phyloP scores from a whole-genome alignment of 1,139 yeast species.

The Taphrina populina region DNA sequence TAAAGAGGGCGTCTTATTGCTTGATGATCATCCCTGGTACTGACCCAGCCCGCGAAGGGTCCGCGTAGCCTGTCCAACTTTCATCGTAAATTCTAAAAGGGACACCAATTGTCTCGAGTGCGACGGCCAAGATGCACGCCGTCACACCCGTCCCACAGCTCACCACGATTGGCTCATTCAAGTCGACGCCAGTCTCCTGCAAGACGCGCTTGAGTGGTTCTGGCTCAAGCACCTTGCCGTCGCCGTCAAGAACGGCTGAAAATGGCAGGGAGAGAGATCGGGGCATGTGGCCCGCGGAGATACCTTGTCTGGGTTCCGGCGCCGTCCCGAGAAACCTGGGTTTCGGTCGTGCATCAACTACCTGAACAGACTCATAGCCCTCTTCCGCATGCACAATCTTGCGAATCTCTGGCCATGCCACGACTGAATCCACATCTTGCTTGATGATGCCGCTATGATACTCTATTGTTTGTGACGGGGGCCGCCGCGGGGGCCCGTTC shows the following conservation, averaged over 20 bases:
- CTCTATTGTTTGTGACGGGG: conserved; percentile 22
- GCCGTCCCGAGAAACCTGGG: conserved; percentile 73
- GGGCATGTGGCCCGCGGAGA: conserved; percentile 86
- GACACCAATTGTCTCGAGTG: conserved; percentile 59
- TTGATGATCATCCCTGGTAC: conserved; percentile 41
- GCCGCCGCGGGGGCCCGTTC: neutral
- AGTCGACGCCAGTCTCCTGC: conserved; percentile 46
- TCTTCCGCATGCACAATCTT: conserved; percentile 55
- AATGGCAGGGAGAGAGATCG: conserved; percentile 80
- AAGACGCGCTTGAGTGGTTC: conserved; percentile 54
- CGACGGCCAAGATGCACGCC: conserved; percentile 77
- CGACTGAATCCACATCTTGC: conserved; percentile 50
- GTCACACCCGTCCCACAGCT: conserved; percentile 97
- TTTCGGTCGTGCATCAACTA: conserved; percentile 77
- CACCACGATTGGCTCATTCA: conserved; percentile 64
- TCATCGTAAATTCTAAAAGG: conserved; percentile 71
- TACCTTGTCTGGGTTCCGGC: conserved; percentile 85
- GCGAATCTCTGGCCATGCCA: conserved; percentile 63
- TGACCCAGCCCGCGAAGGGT: conserved; percentile 41
- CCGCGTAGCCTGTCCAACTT: conserved; percentile 72
- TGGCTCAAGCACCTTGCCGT: conserved; percentile 49
- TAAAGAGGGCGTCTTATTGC: conserved; percentile 19
- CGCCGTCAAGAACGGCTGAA: conserved; percentile 55
- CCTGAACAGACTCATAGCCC: conserved; percentile 52
- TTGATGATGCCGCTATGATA: conserved; percentile 50